Base-by-base conservation (phyloP, 441 rosid species). In the Capsella rubella region DNA sequence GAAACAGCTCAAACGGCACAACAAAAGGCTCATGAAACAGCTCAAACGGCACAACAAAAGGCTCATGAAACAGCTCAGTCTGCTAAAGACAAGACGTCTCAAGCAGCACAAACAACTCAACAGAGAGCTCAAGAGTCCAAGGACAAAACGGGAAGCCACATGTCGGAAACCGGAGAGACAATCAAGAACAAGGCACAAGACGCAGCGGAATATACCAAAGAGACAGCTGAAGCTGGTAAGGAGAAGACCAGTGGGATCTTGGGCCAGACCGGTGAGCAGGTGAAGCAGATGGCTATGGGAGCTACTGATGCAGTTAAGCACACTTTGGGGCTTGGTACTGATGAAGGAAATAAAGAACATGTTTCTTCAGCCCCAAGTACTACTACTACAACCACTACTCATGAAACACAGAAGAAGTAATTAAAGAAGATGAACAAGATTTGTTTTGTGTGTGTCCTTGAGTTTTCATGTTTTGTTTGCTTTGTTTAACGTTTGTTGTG, bases 251-350 rank as follows among this genome's bases (percentile, higher is more conserved):
- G 74, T 3, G 90, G 91, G 27, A 47, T 81, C 14, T 51, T 90
- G 3, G 77, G 78, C 25, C 81, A 86, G 66, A 82, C 97, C 2
- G 89, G 89, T 53, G 87, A 88, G 72, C 79, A 77, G n/a, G 75
- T 87, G 74, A 92, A 65, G 83, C 64, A 75, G 39, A 81, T 77
- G 81, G 89, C 96, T 1, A 62, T 76, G 16, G 82, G 83, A 25
- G 83, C 93, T 4, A 67, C 82, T 40, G 94, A 79, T 16, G 82
- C 91, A 0, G 87, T 84, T 27, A 92, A 84, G 78, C 58, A 73
- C 37, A 74, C 89, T 7, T 72, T 92, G 28, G 91, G 91, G 1
- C 61, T 85, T 25, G 78, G 66, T 5, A 28, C 69, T 6, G 76
- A 65, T 9, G 79, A 71, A 3, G 79, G 60, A 1, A 73, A 32